These are phyloP conservation scores for Solanum bulbocastanum DNA, from an alignment of 257 asterid genomes.

Conservation along the genomic window DNA sequence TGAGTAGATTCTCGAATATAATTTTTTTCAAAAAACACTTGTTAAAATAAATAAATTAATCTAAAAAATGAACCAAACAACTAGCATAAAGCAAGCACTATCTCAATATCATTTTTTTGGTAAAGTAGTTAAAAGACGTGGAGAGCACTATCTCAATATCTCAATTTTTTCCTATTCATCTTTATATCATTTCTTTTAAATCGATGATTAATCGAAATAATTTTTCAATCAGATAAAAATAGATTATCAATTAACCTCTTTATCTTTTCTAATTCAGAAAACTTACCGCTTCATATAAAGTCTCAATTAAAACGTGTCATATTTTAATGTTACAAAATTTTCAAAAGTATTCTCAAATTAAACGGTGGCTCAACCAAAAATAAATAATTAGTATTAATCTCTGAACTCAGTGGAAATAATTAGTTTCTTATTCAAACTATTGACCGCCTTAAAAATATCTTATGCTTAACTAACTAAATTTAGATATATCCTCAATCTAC, in stretches of 20 bases:
- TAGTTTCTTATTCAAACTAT: too few species aligned
- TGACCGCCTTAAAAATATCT: too few species aligned
- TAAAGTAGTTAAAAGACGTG: not conserved
- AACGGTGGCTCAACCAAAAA: not conserved
- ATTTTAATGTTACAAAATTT: not conserved
- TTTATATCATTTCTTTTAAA: not conserved
- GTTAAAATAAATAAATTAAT: too few species aligned
- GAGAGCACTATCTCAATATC: not conserved
- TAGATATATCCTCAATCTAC: too few species aligned
- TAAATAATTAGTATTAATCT: not conserved
- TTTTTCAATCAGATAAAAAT: not conserved
- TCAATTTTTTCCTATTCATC: too few species aligned
- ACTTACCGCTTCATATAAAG: not conserved
- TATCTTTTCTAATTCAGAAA: not conserved
- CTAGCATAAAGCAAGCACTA: not conserved
- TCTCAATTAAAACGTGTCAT: not conserved
- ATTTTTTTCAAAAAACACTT: too few species aligned
- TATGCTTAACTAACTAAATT: too few species aligned
- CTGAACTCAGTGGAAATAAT: too few species aligned
- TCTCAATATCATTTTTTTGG: not conserved
- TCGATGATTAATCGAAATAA: not conserved
- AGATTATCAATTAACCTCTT: not conserved
- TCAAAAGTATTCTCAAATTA: not conserved
- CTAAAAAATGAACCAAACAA: not conserved
- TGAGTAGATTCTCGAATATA: not conserved